These are phyloP conservation scores for Phytopythium cucurbitacearum DNA, from an alignment of 352 stramenopile species.

Conservation along the genomic window DNA sequence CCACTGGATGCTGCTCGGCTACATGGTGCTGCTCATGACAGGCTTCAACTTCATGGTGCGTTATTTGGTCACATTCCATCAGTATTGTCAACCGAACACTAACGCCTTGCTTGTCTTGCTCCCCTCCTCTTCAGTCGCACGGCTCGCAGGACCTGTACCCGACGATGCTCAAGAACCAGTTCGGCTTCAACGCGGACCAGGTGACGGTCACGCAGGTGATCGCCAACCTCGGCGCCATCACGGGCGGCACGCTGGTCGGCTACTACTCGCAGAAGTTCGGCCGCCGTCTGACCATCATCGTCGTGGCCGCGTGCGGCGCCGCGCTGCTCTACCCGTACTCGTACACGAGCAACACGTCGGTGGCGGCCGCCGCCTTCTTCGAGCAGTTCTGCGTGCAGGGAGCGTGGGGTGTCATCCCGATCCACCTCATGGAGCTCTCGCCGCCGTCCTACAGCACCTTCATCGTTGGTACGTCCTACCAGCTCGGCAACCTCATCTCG, in stretches of 20 bases:
- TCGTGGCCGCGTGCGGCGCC: constrained; percentile 23
- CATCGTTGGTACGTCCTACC: constrained; percentile 22
- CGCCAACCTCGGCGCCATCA: constrained; percentile 45
- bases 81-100: constrained; percentile 3
- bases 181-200: constrained; percentile 35
- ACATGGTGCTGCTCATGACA: constrained; percentile 44
- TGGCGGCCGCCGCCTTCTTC: constrained; percentile 46
- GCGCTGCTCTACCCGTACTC: constrained; percentile 47
- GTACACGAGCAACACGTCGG: constrained; percentile 15
- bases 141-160: constrained; percentile 48
- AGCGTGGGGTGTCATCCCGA: constrained; percentile 24
- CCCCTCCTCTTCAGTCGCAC: constrained; percentile 21
- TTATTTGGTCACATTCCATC: not conserved
- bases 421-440: constrained; percentile 22
- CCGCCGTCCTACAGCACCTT: constrained; percentile 20
- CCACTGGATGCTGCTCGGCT: constrained; percentile 38
- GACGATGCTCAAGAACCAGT: constrained; percentile 27
- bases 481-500: constrained; percentile 54
- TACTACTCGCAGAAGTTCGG: constrained; percentile 56
- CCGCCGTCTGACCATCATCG: constrained; percentile 37
- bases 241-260: constrained; percentile 35
- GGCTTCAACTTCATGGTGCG: constrained; percentile 45
- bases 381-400: constrained; percentile 24
- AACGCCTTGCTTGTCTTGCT: not conserved
- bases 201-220: constrained; percentile 45